A percentile compares a stretch with the other conserved stretches of the same genome.
Evolutionary conservation across 169 alveolate genomes (phyloP).

Genomic region (Miamiensis avidus): DNA sequence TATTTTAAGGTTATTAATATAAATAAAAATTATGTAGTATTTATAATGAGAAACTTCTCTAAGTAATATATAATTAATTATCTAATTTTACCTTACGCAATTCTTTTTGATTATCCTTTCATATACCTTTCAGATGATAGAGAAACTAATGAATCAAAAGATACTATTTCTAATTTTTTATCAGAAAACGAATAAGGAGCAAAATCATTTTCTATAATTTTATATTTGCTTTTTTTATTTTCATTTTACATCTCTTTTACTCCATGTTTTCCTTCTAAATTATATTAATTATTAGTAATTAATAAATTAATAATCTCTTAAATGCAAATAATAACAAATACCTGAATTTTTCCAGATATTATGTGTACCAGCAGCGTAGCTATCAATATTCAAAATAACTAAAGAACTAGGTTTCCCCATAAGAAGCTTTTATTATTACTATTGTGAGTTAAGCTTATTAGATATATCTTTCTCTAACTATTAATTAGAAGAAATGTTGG

Average conservation of each 20-base stretch:
- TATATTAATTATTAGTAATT: background rate
- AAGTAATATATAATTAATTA: background rate
- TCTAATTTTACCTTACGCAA: background rate
- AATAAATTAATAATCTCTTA: too few relatives aligned
- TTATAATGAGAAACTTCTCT: too few relatives aligned
- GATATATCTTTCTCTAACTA: too few relatives aligned
- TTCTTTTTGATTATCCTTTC: background rate
- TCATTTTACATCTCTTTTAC: background rate
- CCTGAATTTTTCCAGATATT: slow-evolving; percentile 42
- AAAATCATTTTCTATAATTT: too few relatives aligned
- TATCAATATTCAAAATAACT: slow-evolving; percentile 30
- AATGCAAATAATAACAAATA: too few relatives aligned
- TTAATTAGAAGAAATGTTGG: background rate
- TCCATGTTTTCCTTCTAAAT: too few relatives aligned
- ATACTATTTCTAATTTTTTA: background rate
- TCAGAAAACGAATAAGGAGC: background rate
- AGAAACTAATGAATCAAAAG: background rate
- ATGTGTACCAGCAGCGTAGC: slow-evolving; percentile 57
- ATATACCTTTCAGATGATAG: background rate
- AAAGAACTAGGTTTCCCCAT: slow-evolving; percentile 36
- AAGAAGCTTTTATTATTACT: background rate
- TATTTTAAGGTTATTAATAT: background rate
- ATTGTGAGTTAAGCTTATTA: background rate
- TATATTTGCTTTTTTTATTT: too few relatives aligned
- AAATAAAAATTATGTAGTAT: background rate